Evolutionary conservation across 78 protist species (phyloP).

Genomic region (Dictyostelium capitatum): DNA sequence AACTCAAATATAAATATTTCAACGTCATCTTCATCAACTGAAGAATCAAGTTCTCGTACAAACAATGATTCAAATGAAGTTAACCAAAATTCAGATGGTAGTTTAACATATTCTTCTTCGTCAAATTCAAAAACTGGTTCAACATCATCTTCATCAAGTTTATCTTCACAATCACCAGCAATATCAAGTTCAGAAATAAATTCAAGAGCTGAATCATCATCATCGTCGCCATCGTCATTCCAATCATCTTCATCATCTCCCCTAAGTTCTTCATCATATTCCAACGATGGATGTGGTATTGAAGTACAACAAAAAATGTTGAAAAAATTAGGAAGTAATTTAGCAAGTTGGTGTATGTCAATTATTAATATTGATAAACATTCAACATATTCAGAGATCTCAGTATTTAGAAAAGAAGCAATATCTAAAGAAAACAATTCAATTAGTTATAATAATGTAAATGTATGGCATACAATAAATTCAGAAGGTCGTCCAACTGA

Average conservation of each 20-base stretch:
- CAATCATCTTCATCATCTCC: not conserved
- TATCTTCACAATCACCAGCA: not conserved
- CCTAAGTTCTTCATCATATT: not conserved
- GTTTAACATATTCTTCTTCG: not conserved
- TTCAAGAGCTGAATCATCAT: not conserved
- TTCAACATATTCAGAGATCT: not conserved
- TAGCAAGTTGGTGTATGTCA: conserved; percentile 15
- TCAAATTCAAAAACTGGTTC: not conserved
- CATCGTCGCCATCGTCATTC: not conserved
- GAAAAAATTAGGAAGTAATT: not conserved
- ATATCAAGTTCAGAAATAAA: not conserved
- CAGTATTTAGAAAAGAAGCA: conserved; percentile 23
- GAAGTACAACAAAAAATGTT: conserved; percentile 8
- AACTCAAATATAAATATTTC: too few species aligned
- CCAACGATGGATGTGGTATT: conserved; percentile 29
- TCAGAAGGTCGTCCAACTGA: not conserved
- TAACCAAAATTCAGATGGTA: too few species aligned
- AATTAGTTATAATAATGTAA: not conserved
- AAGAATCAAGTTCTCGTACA: not conserved
- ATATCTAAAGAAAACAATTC: not conserved
- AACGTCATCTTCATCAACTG: too few species aligned
- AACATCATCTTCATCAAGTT: not conserved
- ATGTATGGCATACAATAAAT: conserved; percentile 20
- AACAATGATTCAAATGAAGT: not conserved
- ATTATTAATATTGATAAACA: not conserved